Percentiles rank a stretch among this genome's conserved stretches.
Evolutionary conservation across 2,329 filamentous ascomycete species (phyloP).

Genomic region (Clarireedia hainanense): DNA sequence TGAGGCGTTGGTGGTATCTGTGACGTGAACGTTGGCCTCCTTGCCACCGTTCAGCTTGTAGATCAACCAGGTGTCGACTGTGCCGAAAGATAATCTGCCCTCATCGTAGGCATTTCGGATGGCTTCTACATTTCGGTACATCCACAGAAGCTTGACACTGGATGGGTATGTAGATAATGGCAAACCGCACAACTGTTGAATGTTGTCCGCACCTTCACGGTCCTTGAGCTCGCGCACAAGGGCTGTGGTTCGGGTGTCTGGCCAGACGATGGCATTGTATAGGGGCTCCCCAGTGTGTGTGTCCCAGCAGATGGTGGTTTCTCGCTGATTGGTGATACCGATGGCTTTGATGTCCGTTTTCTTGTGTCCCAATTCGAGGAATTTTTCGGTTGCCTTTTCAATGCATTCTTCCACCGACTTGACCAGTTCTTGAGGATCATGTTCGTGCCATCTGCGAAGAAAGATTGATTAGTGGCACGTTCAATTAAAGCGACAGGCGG

Average conservation of each 20-base stretch:
- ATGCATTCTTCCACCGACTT: slow-evolving; percentile 68
- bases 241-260: slow-evolving; percentile 67
- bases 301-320: slow-evolving; percentile 77
- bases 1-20: slow-evolving; percentile 75
- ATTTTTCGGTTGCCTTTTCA: slow-evolving; percentile 61
- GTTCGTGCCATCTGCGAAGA: slow-evolving; percentile 67
- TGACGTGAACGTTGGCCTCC: slow-evolving; percentile 60
- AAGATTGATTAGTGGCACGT: slow-evolving; percentile 10
- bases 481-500: not conserved
- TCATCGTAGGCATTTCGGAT: slow-evolving; percentile 66
- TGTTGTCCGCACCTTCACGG: slow-evolving; percentile 56
- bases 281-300: slow-evolving; percentile 66
- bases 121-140: slow-evolving; percentile 58
- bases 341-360: slow-evolving; percentile 63
- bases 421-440: slow-evolving; percentile 69
- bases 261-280: slow-evolving; percentile 79
- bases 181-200: slow-evolving; percentile 63
- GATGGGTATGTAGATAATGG: slow-evolving; percentile 79
- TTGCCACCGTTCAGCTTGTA: slow-evolving; percentile 71
- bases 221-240: slow-evolving; percentile 67
- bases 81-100: slow-evolving; percentile 67
- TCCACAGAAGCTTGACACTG: slow-evolving; percentile 70
- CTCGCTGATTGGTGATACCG: slow-evolving; percentile 57
- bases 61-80: slow-evolving; percentile 72
- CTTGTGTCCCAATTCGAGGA: slow-evolving; percentile 59